Percentiles rank a stretch among this genome's conserved stretches.
Evolutionary conservation across 805 yeast genomes (phyloP).

Genomic region (Barnettozyma sucrosica): DNA sequence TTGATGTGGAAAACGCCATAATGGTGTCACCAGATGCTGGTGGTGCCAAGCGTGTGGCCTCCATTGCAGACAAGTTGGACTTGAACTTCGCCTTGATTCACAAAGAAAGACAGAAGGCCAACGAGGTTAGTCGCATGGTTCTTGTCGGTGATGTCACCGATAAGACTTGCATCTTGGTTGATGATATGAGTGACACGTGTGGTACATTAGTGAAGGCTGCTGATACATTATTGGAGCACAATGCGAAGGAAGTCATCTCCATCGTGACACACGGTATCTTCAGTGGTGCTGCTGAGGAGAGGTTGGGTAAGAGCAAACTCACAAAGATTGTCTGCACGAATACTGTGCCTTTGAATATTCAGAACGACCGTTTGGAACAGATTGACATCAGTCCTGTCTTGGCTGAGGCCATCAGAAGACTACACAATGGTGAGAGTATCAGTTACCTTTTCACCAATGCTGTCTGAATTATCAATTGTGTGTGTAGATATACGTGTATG

Average conservation of each 20-base stretch:
- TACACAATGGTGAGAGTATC: slow-evolving; percentile 94
- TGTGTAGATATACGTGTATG: too few relatives aligned
- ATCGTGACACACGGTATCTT: slow-evolving; percentile 95
- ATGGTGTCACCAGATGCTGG: slow-evolving; percentile 98
- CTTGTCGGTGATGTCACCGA: slow-evolving; percentile 89
- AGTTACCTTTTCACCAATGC: slow-evolving; percentile 79
- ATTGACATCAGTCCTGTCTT: slow-evolving; percentile 81
- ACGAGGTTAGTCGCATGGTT: slow-evolving; percentile 93
- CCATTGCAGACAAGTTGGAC: slow-evolving; percentile 86
- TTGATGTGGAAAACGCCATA: slow-evolving; percentile 53
- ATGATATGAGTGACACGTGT: slow-evolving; percentile 98
- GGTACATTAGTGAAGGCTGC: slow-evolving; percentile 96
- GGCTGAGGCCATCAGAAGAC: slow-evolving; percentile 90
- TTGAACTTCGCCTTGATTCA: slow-evolving; percentile 93
- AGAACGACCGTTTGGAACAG: slow-evolving; percentile 57
- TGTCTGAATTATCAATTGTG: not conserved
- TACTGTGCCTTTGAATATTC: slow-evolving; percentile 77
- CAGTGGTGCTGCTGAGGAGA: slow-evolving; percentile 75
- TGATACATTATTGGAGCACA: slow-evolving; percentile 71
- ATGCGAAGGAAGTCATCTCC: slow-evolving; percentile 83
- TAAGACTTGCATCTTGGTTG: slow-evolving; percentile 80
- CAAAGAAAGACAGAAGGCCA: slow-evolving; percentile 92
- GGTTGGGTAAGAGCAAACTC: slow-evolving; percentile 61
- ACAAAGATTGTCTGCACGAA: slow-evolving; percentile 84
- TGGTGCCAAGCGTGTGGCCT: slow-evolving; percentile 96